Evolutionary conservation across 805 yeast species (phyloP), one percentile per base, ranked within the genome.

Genomic region (Kodamaea fukazawae): DNA sequence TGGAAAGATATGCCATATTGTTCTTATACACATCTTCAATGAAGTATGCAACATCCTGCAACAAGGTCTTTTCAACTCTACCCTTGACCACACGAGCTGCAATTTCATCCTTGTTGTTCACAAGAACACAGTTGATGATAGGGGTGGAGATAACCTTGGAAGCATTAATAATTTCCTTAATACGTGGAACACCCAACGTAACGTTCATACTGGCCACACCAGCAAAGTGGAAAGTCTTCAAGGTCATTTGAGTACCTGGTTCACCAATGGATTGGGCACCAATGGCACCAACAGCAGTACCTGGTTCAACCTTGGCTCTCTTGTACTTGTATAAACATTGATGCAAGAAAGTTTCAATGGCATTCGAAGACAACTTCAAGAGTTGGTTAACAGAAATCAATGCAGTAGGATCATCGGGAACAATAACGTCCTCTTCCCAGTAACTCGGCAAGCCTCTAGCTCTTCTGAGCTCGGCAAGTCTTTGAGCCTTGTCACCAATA

Each of bases 171-270:
- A 93, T 93, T 72, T 93, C 99, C 67, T 93, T 93, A 61, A 93
- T 91, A 78, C 99, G 96, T 36, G 99, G 99, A 38, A 93, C 99
- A 78, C 99, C 99, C 51, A 93, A 77, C 0, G 99, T 93, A 49
- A 91, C 96, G 71, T 93, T 93, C 97, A 91, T 93, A 34, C 96
- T 86, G 26, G 99, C 98, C 42, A 93, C 99, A 75, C 99, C 99
- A 55, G 99, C 99, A 75, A 93, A 93, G 74, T 93, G 99, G 87
- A 91, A 91, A 52, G 83, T 78, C 59, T 78, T 78, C 61, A 78
- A 75, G 4, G 99, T 93, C 99, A 93, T 93, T 69, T 93, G 99
- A 1, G 99, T 93, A 61, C 98, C 99, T 15, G 99, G 99, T 60
- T 91, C 99, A 69, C 99, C 99, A 71, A 93, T 93, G 32, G 96